Conservation (phyloP, 106 monocot genomes). For the Ottelia alismoides region DNA sequence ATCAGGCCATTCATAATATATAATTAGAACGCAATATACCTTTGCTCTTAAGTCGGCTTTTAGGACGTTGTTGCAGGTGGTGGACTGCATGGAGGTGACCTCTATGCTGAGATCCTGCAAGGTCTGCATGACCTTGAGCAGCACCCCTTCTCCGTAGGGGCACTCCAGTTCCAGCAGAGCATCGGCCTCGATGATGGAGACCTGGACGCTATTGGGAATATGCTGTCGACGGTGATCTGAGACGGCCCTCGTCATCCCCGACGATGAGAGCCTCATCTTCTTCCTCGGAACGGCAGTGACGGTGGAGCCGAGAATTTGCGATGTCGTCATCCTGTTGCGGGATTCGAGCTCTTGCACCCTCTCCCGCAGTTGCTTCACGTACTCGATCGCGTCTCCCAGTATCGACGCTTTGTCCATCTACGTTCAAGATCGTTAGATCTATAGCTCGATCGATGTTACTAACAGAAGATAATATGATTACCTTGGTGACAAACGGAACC, state of each 20-base stretch:
- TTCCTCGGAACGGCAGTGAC: no score
- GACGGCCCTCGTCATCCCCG: no score
- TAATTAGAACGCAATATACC: no score
- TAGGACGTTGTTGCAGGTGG: constrained; percentile 9
- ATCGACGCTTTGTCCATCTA: constrained; percentile 95
- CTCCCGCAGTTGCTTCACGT: constrained; percentile 47
- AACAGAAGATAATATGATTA: not conserved
- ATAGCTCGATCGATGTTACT: not conserved
- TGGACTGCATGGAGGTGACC: constrained; percentile 28
- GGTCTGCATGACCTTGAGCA: constrained; percentile 41
- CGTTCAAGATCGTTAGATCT: not conserved
- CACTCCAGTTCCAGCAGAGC: constrained; percentile 56
- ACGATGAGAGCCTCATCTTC: no score
- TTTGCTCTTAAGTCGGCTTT: constrained; percentile 49
- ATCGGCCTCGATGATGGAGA: constrained; percentile 44
- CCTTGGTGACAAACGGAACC: constrained; percentile 88
- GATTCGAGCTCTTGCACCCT: no score
- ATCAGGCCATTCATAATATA: no score
- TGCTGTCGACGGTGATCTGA: no score
- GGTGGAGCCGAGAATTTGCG: no score
- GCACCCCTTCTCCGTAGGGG: constrained; percentile 32
- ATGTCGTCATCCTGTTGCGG: no score
- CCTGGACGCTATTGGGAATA: constrained; percentile 39
- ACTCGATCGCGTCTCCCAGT: constrained; percentile 76
- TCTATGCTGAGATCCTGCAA: constrained; percentile 38